Base-by-base conservation (phyloP, 2,329 filamentous ascomycete species). In the Blastomyces emzantsi region DNA sequence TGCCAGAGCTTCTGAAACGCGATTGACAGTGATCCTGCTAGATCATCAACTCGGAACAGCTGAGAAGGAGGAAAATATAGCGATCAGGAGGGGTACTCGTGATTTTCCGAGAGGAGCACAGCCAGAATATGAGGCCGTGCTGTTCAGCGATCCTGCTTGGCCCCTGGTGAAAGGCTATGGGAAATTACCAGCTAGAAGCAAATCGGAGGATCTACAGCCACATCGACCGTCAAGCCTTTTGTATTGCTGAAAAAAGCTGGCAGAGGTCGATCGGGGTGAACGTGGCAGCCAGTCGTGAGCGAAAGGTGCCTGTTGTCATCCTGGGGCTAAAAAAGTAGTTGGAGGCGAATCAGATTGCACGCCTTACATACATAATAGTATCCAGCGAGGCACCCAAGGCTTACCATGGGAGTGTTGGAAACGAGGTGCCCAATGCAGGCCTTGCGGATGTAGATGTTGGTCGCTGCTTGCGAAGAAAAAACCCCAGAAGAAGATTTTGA, bases 191-290 rank as follows among this genome's bases (percentile, higher is more conserved):
- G 11, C 22, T 54, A 22, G 59, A 54, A n/a, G 28, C 13, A 61
- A 47, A 61, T 61, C 47, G 43, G 59, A 43, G 36, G 59, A 61
- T 61, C 59, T 61, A 30, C 59, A 54, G 59, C 47, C 45, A 61
- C 59, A 61, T 54, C 59, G 45, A 13, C 11, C n/a, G 8, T 30
- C 25, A 13, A 57, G 30, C 55, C 41, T 60, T 17, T 49, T 47
- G 15, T 30, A 15, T 25, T 47, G 57, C 22, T 17, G 49, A 15
- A 60, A 36, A 49, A 60, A 60, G 22, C 41, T 47, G 39, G 22
- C 4, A 8, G 22, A 47, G 41, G 57, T 5, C 28, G 57, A 60
- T 60, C 57, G n/a, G 22, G 25, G 22, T 49, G 57, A 41, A 60
- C 41, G 57, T 60, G 57, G 57, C 57, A 60, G 41, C 57, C 56